Base-by-base conservation (phyloP, 1,139 yeast species). In the Debaryomycetaceae sp. region DNA sequence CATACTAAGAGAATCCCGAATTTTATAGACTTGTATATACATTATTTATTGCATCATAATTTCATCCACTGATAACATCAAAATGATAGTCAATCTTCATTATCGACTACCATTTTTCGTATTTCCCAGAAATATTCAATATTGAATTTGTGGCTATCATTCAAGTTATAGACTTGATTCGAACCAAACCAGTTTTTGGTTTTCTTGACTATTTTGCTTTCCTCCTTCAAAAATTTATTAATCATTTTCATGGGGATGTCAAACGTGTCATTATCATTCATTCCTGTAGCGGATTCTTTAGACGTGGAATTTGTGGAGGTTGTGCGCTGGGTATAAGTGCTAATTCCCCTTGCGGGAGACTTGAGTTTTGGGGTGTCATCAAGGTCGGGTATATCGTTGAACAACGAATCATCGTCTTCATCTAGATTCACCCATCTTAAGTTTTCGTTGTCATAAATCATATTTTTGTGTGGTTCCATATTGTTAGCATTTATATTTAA, bases 391-490 rank as follows among this genome's bases (percentile, higher is more conserved):
- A 81, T 60, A 11, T 75, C 82, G 17, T 68, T 73, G 54, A 83
- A 80, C 5, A 83, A 80, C 47, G 80, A 82, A 24, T 66, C 72
- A 17, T 72, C 75, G 31, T 65, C 71, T 37, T 72, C 74, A 8
- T 55, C 56, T 34, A 60, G 59, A 46, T 69, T 74, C 7, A 78
- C 65, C 86, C 89, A 83, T 49, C 79, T 68, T 59, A 83, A 63
- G 44, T 77, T 76, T 23, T 72, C 75, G 4, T 80, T 75, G 55
- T 83, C 87, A 57, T 81, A 83, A 38, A 75, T 71, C 89, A 84
- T 84, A 47, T 79, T 76, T 2, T 75, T 74, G 35, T 52, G 49
- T 6, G 47, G 51, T 38, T 55, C 55, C 13, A 53, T 56, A 1
- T 45, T 47, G 14, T 50, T 52, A 40, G 41, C 43, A 34, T 55